phyloP scores from a whole-genome alignment of 2,329 filamentous ascomycete species.

The Madurella mycetomatis region DNA sequence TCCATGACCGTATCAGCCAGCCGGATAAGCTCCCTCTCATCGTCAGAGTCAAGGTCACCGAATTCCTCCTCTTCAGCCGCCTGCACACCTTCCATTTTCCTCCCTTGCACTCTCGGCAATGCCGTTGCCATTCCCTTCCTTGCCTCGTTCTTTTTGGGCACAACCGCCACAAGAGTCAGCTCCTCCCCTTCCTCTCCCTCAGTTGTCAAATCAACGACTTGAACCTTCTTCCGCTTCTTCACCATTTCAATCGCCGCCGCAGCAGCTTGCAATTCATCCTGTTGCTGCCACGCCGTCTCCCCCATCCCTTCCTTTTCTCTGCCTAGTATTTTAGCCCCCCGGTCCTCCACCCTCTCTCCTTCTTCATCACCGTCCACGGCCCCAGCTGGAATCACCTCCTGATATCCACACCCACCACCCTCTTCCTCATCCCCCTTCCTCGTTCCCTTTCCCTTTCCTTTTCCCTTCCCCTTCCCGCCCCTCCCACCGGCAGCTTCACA shows the following conservation, averaged over 20 bases:
- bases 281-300: background rate
- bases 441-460: background rate
- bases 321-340: background rate
- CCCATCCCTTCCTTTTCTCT: background rate
- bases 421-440: background rate
- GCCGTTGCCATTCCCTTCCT: background rate
- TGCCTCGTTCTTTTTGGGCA: background rate
- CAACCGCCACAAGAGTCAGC: background rate
- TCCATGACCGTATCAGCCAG: constrained; percentile 8
- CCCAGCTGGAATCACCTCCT: background rate
- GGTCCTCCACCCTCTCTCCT: background rate
- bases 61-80: background rate
- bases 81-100: background rate
- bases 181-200: background rate
- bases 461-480: background rate
- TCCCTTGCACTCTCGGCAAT: background rate
- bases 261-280: background rate
- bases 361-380: background rate
- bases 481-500: background rate
- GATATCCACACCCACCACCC: constrained; percentile 6
- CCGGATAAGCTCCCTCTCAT: constrained; percentile 5
- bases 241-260: background rate
- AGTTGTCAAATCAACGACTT: background rate
- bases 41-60: constrained; percentile 5
- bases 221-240: background rate